A percentile compares a stretch with the other conserved stretches of the same genome.
These are phyloP conservation scores for Trichoderma lentiforme DNA, from an alignment of 2,329 filamentous ascomycete genomes.

Conservation along the genomic window DNA sequence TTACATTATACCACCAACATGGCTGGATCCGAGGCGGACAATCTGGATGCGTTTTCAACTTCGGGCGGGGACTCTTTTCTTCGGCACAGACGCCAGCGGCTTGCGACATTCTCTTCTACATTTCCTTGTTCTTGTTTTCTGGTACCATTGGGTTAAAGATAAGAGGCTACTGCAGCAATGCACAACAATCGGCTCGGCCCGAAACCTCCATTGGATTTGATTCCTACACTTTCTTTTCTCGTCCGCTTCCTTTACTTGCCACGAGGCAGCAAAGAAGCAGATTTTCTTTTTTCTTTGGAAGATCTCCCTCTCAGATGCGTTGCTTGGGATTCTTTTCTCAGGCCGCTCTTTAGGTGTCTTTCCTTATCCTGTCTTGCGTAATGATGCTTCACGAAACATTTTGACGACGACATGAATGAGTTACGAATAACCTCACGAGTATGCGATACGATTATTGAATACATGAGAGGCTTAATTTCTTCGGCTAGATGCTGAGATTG, in stretches of 20 bases:
- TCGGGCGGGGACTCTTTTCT: constrained; percentile 42
- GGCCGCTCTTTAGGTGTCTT: constrained; percentile 39
- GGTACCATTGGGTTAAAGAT: constrained; percentile 38
- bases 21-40: constrained; percentile 53
- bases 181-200: constrained; percentile 50
- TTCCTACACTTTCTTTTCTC: constrained; percentile 31
- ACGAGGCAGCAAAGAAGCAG: constrained; percentile 33
- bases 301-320: constrained; percentile 23
- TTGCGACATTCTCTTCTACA: constrained; percentile 36
- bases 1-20: constrained; percentile 45
- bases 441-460: constrained; percentile 33
- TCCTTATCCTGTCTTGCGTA: constrained; percentile 43
- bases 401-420: constrained; percentile 39
- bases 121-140: constrained; percentile 26
- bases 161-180: constrained; percentile 65
- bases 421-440: constrained; percentile 20
- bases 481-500: constrained; percentile 34
- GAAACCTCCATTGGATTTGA: constrained; percentile 44
- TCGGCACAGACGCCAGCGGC: constrained; percentile 40
- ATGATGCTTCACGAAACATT: constrained; percentile 44
- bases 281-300: constrained; percentile 18
- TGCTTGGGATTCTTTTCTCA: not conserved
- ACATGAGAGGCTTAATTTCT: constrained; percentile 27
- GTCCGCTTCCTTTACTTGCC: constrained; percentile 30
- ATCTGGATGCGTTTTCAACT: constrained; percentile 52